These are phyloP conservation scores for Fraxinus angustifolia DNA, from an alignment of 305 asterid genomes.

Conservation along the genomic window DNA sequence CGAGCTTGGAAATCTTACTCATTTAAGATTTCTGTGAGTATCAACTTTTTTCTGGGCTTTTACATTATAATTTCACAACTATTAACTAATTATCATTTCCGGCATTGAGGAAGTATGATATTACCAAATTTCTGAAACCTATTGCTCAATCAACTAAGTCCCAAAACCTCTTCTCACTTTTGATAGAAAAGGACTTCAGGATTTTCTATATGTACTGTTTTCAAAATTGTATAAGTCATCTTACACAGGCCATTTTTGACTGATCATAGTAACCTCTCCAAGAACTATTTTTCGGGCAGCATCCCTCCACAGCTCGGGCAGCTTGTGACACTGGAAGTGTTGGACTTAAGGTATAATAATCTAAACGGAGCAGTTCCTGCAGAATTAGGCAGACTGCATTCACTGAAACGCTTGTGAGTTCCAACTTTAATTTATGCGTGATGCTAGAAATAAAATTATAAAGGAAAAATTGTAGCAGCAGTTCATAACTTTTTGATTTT, in stretches of 20 bases:
- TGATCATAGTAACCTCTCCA: constrained; percentile 60
- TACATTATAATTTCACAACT: not conserved
- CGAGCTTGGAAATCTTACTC: constrained; percentile 71
- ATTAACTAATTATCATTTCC: not conserved
- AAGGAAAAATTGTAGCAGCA: not conserved
- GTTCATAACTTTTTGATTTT: not conserved
- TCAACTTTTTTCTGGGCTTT: constrained; percentile 12
- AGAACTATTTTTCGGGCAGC: constrained; percentile 64
- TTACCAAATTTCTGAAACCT: not conserved
- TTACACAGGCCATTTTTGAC: not conserved
- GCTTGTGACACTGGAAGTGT: constrained; percentile 59
- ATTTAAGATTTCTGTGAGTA: constrained; percentile 70
- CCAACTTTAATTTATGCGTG: constrained; percentile 2
- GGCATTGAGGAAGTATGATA: not conserved
- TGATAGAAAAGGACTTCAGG: not conserved
- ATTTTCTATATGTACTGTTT: not conserved
- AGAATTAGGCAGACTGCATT: constrained; percentile 63
- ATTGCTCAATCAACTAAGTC: not conserved
- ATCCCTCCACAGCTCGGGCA: constrained; percentile 73
- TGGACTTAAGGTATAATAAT: constrained; percentile 75
- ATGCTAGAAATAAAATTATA: constrained; percentile 9
- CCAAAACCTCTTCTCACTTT: not conserved
- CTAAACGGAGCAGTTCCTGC: constrained; percentile 75
- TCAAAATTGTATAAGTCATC: not conserved
- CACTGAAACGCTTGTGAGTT: constrained; percentile 66